Percentiles rank a stretch among this genome's conserved stretches.
Evolutionary conservation across 139 green algal species (phyloP).

Genomic region (Tetradesmus lagerheimii): DNA sequence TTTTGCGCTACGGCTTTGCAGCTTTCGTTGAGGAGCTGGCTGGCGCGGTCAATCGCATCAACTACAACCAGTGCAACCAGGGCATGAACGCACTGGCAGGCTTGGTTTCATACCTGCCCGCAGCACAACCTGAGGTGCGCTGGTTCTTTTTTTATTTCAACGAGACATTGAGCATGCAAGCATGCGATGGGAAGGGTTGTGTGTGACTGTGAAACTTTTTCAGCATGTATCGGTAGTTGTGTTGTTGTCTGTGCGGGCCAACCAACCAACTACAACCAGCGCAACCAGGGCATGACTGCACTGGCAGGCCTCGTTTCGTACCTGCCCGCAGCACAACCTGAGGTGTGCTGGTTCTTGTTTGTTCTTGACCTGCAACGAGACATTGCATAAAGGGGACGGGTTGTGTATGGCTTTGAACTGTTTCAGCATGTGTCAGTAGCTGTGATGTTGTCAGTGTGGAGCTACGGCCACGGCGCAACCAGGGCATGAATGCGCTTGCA

Average conservation of each 20-base stretch:
- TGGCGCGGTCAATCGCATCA: constrained; percentile 62
- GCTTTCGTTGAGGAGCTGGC: constrained; percentile 62
- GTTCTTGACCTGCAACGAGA: no score
- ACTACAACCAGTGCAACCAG: constrained; percentile 79
- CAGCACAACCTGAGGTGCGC: constrained; percentile 28
- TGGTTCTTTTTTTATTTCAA: not conserved
- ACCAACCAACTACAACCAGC: constrained; percentile 85
- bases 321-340: constrained; percentile 57
- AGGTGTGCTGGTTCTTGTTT: not conserved
- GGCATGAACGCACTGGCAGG: constrained; percentile 75
- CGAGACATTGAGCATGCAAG: no score
- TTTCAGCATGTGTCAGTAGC: no score
- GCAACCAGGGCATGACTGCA: constrained; percentile 68
- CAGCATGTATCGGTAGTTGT: no score
- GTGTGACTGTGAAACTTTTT: no score
- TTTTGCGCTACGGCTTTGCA: constrained; percentile 40
- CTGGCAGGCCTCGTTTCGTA: constrained; percentile 76
- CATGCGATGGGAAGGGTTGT: no score
- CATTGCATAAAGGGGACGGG: no score
- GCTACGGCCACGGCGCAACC: constrained; percentile 82
- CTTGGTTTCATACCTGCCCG: constrained; percentile 73
- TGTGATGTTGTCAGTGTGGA: no score
- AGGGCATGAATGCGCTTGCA: constrained; percentile 72
- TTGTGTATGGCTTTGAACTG: no score
- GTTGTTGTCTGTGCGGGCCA: no score